Conservation (phyloP, 1,139 yeast genomes). For the Pichia sorboxylosa region DNA sequence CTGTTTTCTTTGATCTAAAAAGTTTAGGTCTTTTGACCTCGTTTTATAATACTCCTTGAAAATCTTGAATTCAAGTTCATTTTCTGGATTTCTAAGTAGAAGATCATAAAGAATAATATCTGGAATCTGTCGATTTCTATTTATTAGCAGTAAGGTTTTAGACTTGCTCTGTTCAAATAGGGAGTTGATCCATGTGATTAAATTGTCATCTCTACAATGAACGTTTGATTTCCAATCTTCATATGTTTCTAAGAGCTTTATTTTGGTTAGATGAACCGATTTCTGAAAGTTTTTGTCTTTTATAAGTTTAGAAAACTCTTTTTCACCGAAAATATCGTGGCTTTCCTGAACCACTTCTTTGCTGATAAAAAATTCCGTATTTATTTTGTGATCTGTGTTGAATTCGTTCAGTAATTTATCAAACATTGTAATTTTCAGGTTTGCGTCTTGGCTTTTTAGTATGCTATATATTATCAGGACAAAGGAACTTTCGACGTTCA, state of each 20-base stretch:
- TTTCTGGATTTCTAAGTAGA: constrained; percentile 19
- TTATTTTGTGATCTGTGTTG: constrained; percentile 5
- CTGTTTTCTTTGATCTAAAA: constrained; percentile 21
- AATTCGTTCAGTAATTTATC: constrained; percentile 3
- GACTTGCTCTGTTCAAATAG: constrained; percentile 17
- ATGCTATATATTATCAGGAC: neutral
- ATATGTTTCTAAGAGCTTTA: constrained; percentile 13
- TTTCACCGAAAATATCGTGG: constrained; percentile 7
- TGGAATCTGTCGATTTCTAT: constrained; percentile 21
- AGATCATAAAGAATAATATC: constrained; percentile 21
- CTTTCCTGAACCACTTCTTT: constrained; percentile 4
- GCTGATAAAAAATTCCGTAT: constrained; percentile 7
- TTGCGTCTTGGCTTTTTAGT: constrained; percentile 26
- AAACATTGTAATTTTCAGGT: constrained; percentile 22
- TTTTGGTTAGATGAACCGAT: constrained; percentile 15
- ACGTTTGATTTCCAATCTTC: constrained; percentile 13
- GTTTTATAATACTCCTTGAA: constrained; percentile 16
- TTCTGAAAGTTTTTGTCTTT: constrained; percentile 9
- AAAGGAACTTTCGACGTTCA: neutral
- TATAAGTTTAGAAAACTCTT: constrained; percentile 5
- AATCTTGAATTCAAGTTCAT: constrained; percentile 20
- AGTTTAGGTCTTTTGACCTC: constrained; percentile 11
- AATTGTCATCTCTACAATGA: constrained; percentile 14
- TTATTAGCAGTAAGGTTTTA: constrained; percentile 21
- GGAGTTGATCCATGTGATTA: constrained; percentile 22